These are phyloP conservation scores for Apiospora malaysiana DNA, from an alignment of 2,329 filamentous ascomycete genomes.

Conservation along the genomic window DNA sequence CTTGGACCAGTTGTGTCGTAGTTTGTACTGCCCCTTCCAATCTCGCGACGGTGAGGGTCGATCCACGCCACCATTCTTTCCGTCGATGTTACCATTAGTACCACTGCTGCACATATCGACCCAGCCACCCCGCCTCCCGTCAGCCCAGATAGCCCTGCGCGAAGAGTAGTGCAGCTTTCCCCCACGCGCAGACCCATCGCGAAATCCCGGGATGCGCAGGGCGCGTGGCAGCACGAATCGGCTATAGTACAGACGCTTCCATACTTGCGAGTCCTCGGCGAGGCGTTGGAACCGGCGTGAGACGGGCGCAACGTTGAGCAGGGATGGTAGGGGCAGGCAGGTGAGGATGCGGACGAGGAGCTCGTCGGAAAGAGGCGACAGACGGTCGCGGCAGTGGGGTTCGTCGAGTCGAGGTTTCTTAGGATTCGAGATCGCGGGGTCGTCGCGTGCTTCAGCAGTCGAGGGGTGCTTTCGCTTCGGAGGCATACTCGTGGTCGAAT, in stretches of 20 bases:
- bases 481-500: background rate
- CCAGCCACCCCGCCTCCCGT: slow-evolving; percentile 50
- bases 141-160: slow-evolving; percentile 50
- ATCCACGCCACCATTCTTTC: background rate
- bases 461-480: slow-evolving; percentile 5
- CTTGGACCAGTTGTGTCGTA: slow-evolving; percentile 88
- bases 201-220: slow-evolving; percentile 73
- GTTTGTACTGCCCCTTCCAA: slow-evolving; percentile 76
- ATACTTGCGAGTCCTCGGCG: slow-evolving; percentile 82
- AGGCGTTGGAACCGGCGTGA: slow-evolving; percentile 78
- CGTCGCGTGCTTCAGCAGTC: background rate
- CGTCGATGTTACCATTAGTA: slow-evolving; percentile 43
- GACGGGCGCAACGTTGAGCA: slow-evolving; percentile 68
- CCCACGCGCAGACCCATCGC: slow-evolving; percentile 41
- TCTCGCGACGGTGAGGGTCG: slow-evolving; percentile 21
- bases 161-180: slow-evolving; percentile 53
- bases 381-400: slow-evolving; percentile 53
- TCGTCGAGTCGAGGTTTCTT: slow-evolving; percentile 50
- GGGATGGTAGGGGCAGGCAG: slow-evolving; percentile 71
- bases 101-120: slow-evolving; percentile 57
- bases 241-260: slow-evolving; percentile 87
- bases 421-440: slow-evolving; percentile 26
- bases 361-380: slow-evolving; percentile 84
- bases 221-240: slow-evolving; percentile 86
- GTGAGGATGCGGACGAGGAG: slow-evolving; percentile 84